Conservation (phyloP, 2,329 filamentous ascomycete genomes). For the Cordyceps javanica region DNA sequence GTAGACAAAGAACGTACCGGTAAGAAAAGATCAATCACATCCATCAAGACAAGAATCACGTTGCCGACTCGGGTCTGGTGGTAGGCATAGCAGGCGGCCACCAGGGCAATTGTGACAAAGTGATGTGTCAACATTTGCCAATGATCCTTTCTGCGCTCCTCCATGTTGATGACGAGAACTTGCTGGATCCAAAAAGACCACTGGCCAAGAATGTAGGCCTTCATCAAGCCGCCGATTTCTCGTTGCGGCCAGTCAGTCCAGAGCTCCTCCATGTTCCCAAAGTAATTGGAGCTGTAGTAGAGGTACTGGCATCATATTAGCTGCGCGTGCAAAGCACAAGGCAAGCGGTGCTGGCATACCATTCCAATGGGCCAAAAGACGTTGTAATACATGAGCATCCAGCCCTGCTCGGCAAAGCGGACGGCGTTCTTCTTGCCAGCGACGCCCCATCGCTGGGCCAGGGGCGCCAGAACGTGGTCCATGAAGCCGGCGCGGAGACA, state of each 20-base stretch:
- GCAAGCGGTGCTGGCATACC: no score
- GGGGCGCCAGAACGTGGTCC: slow-evolving; percentile 78
- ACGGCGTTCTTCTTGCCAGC: slow-evolving; percentile 67
- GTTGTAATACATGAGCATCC: slow-evolving; percentile 78
- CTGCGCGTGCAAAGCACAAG: no score
- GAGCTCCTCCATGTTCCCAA: slow-evolving; percentile 66
- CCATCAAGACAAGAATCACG: slow-evolving; percentile 86
- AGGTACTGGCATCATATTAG: slow-evolving; percentile 78
- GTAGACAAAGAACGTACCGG: slow-evolving; percentile 72
- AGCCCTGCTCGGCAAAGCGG: slow-evolving; percentile 90
- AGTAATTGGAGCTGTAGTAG: slow-evolving; percentile 73
- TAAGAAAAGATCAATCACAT: slow-evolving; percentile 82
- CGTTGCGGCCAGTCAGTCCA: slow-evolving; percentile 82
- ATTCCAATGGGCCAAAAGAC: slow-evolving; percentile 79
- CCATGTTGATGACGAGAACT: slow-evolving; percentile 88
- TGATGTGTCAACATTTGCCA: slow-evolving; percentile 95
- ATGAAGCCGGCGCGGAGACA: slow-evolving; percentile 77
- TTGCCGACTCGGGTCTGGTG: slow-evolving; percentile 83
- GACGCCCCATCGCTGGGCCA: slow-evolving; percentile 68
- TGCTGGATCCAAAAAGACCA: slow-evolving; percentile 93
- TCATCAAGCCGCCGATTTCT: slow-evolving; percentile 56
- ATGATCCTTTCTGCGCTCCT: slow-evolving; percentile 89
- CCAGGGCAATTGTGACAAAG: slow-evolving; percentile 75
- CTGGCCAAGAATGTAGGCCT: slow-evolving; percentile 63
- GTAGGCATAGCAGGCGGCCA: slow-evolving; percentile 78